These are phyloP conservation scores for Ceratocystis lukuohia DNA, from an alignment of 2,329 filamentous ascomycete genomes.

Conservation along the genomic window DNA sequence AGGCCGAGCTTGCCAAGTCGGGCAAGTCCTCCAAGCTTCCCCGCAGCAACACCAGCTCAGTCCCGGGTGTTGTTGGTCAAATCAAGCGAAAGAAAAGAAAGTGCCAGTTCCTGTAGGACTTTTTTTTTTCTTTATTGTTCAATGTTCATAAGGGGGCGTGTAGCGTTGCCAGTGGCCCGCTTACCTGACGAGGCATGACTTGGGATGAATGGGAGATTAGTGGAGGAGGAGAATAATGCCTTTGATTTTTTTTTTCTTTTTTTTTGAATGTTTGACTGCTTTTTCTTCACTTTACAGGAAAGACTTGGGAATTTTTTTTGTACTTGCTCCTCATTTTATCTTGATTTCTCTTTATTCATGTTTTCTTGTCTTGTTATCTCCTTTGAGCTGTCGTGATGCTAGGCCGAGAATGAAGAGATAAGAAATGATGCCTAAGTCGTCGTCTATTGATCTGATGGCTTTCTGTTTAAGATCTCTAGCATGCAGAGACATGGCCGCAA, in stretches of 20 bases:
- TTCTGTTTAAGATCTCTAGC: background rate
- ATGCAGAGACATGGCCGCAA: background rate
- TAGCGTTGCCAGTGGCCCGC: background rate
- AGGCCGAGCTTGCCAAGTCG: constrained; percentile 33
- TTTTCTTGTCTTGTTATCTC: constrained; percentile 17
- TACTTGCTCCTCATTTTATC: constrained; percentile 24
- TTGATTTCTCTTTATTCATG: constrained; percentile 19
- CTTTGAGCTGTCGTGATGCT: constrained; percentile 6
- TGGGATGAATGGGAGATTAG: background rate
- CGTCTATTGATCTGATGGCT: background rate
- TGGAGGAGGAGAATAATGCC: constrained; percentile 7
- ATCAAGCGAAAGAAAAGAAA: constrained; percentile 72
- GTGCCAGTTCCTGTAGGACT: constrained; percentile 61
- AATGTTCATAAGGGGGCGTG: constrained; percentile 4
- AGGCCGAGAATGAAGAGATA: background rate
- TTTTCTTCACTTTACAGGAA: constrained; percentile 8
- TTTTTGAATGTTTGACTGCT: constrained; percentile 21
- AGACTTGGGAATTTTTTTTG: constrained; percentile 21
- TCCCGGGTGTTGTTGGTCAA: constrained; percentile 26
- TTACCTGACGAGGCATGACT: constrained; percentile 11
- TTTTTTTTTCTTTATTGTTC: constrained; percentile 6
- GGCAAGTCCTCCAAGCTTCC: constrained; percentile 27
- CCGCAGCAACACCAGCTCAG: constrained; percentile 29
- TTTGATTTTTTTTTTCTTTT: constrained; percentile 24
- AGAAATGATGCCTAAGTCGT: background rate